phyloP scores from a whole-genome alignment of 768 basidiomycete species.

The Suillus subaureus region DNA sequence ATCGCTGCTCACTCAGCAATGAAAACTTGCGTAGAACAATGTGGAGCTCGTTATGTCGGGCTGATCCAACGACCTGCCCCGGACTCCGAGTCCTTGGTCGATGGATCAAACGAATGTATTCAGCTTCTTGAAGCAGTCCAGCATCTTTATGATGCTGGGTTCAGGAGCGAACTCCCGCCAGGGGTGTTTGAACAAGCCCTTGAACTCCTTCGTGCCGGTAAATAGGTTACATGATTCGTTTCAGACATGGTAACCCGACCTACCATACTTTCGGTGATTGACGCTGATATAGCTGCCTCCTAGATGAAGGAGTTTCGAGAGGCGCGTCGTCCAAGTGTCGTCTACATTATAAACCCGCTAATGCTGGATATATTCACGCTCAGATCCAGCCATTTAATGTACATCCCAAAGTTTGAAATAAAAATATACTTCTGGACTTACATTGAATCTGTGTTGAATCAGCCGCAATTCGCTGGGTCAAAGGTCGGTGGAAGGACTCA shows the following conservation, averaged over 20 bases:
- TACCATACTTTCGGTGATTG: neutral
- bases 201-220: neutral
- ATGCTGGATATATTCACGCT: neutral
- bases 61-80: constrained; percentile 35
- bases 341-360: neutral
- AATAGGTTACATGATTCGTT: neutral
- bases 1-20: constrained; percentile 38
- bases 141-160: neutral
- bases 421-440: neutral
- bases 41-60: constrained; percentile 32
- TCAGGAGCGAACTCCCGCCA: neutral
- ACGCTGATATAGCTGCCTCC: neutral
- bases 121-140: neutral
- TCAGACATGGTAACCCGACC: neutral
- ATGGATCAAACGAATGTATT: constrained; percentile 1
- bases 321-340: neutral
- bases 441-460: neutral
- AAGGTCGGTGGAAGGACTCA: neutral
- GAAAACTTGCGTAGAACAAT: constrained; percentile 36
- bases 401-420: neutral
- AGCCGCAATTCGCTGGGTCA: neutral
- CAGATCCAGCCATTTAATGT: neutral
- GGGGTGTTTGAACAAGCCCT: neutral
- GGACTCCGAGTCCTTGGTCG: neutral
- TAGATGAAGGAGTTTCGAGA: neutral